phyloP scores from a whole-genome alignment of 163 green algal species.

The Picocystis sp. region DNA sequence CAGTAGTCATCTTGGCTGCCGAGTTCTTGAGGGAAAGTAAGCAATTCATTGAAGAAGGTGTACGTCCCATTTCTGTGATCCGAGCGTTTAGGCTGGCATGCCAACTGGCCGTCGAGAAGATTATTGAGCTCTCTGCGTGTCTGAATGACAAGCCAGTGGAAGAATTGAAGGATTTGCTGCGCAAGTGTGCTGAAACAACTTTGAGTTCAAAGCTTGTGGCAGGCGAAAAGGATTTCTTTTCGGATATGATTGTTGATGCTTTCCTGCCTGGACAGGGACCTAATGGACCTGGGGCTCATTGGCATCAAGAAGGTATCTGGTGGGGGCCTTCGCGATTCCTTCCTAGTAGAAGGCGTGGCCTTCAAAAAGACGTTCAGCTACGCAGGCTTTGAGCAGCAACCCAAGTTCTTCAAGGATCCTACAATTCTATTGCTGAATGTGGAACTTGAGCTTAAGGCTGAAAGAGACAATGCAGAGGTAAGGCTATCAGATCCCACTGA shows the following conservation, averaged over 20 bases:
- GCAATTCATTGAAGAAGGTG: slow-evolving; percentile 89
- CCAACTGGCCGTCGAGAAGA: slow-evolving; percentile 31
- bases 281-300: slow-evolving; percentile 76
- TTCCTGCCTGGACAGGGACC: slow-evolving; percentile 50
- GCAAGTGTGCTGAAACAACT: slow-evolving; percentile 84
- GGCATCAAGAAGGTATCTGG: slow-evolving; percentile 85
- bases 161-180: slow-evolving; percentile 61
- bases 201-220: slow-evolving; percentile 93
- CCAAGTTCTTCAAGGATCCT: slow-evolving; percentile 67
- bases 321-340: slow-evolving; percentile 81
- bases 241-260: slow-evolving; percentile 91
- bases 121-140: slow-evolving; percentile 59
- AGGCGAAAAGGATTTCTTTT: slow-evolving; percentile 96
- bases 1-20: slow-evolving; percentile 89
- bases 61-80: slow-evolving; percentile 86
- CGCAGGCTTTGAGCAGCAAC: slow-evolving; percentile 98
- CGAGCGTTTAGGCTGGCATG: slow-evolving; percentile 62
- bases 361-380: slow-evolving; percentile 99
- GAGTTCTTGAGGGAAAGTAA: slow-evolving; percentile 89
- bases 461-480: slow-evolving; percentile 96
- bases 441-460: slow-evolving; percentile 93
- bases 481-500: slow-evolving; percentile 68
- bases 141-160: slow-evolving; percentile 55
- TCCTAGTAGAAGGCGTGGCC: slow-evolving; percentile 91
- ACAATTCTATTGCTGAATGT: slow-evolving; percentile 96